Conservation (phyloP, 768 basidiomycete species). For the Boletus tylopilopsis region DNA sequence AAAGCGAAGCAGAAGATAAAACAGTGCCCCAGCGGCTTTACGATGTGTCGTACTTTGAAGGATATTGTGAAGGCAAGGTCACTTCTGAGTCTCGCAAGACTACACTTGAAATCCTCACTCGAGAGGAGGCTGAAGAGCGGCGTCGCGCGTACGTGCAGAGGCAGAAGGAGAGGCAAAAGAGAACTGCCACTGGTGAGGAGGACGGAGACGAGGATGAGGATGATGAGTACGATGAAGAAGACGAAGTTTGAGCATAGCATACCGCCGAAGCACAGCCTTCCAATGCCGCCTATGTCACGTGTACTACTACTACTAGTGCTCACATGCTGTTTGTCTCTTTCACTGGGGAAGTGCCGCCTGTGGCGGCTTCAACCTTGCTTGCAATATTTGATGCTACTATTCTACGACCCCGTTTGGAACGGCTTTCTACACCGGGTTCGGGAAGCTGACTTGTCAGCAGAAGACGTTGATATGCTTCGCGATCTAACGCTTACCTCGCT, state of each 20-base stretch:
- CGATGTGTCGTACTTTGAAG: conserved; percentile 19
- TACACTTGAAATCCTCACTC: conserved; percentile 21
- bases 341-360: too few relatives aligned
- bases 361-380: too few relatives aligned
- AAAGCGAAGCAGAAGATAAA: conserved; percentile 22
- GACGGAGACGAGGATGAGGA: conserved; percentile 4
- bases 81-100: conserved; percentile 19
- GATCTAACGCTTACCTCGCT: too few relatives aligned
- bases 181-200: conserved; percentile 7
- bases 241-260: background rate
- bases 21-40: conserved; percentile 17
- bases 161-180: conserved; percentile 4
- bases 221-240: background rate
- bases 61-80: conserved; percentile 23
- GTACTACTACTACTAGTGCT: too few relatives aligned
- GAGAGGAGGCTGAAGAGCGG: conserved; percentile 13
- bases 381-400: too few relatives aligned
- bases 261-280: too few relatives aligned
- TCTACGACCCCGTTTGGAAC: too few relatives aligned
- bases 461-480: too few relatives aligned
- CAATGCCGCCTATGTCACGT: too few relatives aligned
- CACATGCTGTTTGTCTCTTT: too few relatives aligned
- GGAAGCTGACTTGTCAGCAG: too few relatives aligned
- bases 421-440: too few relatives aligned
- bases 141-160: conserved; percentile 4